Evolutionary conservation across 176 grass and related monocot species (phyloP), one percentile per base, ranked within the genome.

Genomic region (Luzula sylvatica): DNA sequence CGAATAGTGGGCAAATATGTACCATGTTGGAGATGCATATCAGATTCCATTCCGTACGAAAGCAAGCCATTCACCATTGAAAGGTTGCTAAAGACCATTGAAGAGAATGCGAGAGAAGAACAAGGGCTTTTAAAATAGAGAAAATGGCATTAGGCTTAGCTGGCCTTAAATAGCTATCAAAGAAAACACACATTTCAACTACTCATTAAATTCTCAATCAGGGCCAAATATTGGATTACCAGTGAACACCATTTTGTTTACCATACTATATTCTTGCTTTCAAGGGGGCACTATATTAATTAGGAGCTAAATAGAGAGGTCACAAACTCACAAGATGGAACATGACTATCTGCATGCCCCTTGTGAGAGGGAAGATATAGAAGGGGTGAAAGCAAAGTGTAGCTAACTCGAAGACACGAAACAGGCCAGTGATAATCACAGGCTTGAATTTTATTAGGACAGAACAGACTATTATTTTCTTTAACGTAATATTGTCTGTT

Each of bases 141-240:
- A 48, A 26, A 35, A 35, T 62, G 23, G 15, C 8, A 2, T 43
- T 35, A 7, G 30, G 25, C 59, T 64, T 35, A 9, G 25, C 59
- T 64, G 59, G 59, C 43, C 23, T 64, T 48, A 64, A 64, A 64
- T 47, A 64, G 59, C 59, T 49, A 64, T 64, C 59, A 64, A 58
- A 48, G 59, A 64, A 8, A 64, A 64, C 23, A 28, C 43, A 6
- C 59, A 47, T 64, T 26, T 48, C 59, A 64, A 64, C 59, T 49
- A 64, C 59, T 49, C 15, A 49, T 64, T 64, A 64, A 48, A 48
- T 64, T 64, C 22, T 63, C 42, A 63, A 30, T 47, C 18, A 63
- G 42, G 43, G 2, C 9, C 9, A 35, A 35, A 35, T 35, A 7
- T 35, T 35, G 5, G 9, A 4, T 35, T 35, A 4, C 9, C 30